Conservation (phyloP, 805 yeast genomes). For the Wickerhamiella slavikovae region DNA sequence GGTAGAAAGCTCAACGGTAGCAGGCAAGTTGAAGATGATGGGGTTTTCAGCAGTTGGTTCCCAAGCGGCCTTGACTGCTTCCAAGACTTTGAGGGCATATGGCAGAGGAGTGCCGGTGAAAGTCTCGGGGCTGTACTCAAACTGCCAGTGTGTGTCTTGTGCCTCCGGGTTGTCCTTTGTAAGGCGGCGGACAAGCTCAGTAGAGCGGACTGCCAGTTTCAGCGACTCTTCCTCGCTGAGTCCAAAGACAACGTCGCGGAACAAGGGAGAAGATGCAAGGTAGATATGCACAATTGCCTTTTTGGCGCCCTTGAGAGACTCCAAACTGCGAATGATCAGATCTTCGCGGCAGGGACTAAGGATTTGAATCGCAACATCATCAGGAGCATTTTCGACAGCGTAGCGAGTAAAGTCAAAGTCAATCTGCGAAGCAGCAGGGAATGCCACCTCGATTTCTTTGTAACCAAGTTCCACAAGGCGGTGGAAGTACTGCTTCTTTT, state of each 20-base stretch:
- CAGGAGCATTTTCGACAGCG: conserved; percentile 56
- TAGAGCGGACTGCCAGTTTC: conserved; percentile 38
- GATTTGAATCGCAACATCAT: conserved; percentile 58
- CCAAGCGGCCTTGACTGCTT: conserved; percentile 62
- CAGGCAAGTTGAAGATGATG: conserved; percentile 64
- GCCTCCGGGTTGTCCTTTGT: conserved; percentile 34
- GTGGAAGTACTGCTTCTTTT: conserved; percentile 48
- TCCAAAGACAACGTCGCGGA: conserved; percentile 51
- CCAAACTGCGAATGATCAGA: conserved; percentile 49
- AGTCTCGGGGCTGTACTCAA: conserved; percentile 66
- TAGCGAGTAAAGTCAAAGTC: conserved; percentile 66
- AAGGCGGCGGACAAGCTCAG: conserved; percentile 39
- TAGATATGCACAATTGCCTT: conserved; percentile 59
- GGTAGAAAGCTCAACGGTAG: conserved; percentile 65
- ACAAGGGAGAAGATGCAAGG: conserved; percentile 55
- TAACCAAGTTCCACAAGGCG: conserved; percentile 54
- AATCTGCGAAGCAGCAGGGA: conserved; percentile 61
- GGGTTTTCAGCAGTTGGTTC: conserved; percentile 42
- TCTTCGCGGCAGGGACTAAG: conserved; percentile 60
- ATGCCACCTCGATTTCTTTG: conserved; percentile 68
- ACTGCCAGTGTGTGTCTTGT: conserved; percentile 41
- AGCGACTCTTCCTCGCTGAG: conserved; percentile 35
- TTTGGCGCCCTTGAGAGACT: conserved; percentile 52
- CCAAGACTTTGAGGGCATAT: conserved; percentile 44
- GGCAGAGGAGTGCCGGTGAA: conserved; percentile 52